phyloP scores from a whole-genome alignment of 2,329 filamentous ascomycete species.

The Penicillium sumatraense region DNA sequence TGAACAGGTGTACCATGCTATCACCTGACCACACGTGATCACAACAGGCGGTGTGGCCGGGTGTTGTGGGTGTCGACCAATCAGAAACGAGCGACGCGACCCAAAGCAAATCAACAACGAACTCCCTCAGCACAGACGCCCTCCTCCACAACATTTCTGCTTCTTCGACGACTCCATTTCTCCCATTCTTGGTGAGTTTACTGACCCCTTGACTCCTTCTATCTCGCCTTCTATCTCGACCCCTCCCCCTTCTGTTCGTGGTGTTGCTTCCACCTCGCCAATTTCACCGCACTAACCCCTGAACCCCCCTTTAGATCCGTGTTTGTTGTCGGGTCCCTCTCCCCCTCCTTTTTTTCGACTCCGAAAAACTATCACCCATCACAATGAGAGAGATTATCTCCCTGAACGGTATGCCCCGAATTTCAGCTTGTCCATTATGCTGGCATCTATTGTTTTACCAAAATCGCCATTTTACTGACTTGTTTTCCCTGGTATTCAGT shows the following conservation, averaged over 20 bases:
- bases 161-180: conserved; percentile 15
- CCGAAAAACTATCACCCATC: conserved; percentile 40
- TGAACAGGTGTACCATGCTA: no score
- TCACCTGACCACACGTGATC: conserved; percentile 15
- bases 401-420: conserved; percentile 81
- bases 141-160: conserved; percentile 53
- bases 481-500: conserved; percentile 60
- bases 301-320: conserved; percentile 26
- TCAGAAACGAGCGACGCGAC: conserved; percentile 39
- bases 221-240: conserved; percentile 6
- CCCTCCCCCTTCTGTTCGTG: conserved; percentile 17
- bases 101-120: conserved; percentile 43
- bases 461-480: conserved; percentile 42
- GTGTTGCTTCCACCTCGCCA: not conserved
- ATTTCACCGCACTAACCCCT: conserved; percentile 24
- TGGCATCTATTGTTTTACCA: conserved; percentile 9
- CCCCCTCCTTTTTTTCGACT: conserved; percentile 30
- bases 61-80: conserved; percentile 27
- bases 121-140: conserved; percentile 48
- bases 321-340: conserved; percentile 35
- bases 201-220: not conserved
- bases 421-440: conserved; percentile 14
- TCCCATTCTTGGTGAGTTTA: conserved; percentile 5
- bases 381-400: conserved; percentile 99
- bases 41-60: conserved; percentile 28